Conservation (phyloP, 1,284 basidiomycete genomes). For the Clitocybe nebularis region DNA sequence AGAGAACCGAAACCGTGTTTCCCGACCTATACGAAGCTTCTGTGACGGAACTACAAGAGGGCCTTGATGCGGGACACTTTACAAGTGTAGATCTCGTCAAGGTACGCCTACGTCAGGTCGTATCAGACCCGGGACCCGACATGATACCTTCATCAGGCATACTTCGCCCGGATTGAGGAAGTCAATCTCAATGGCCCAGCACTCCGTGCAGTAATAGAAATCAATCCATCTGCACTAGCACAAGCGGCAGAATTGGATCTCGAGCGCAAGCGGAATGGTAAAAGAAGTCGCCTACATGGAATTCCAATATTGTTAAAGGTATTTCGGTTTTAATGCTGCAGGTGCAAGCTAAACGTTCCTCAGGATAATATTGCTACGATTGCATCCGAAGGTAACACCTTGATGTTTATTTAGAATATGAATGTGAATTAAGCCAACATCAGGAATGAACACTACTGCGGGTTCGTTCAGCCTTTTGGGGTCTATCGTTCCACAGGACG, state of each 20-base stretch:
- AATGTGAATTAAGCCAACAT: background rate
- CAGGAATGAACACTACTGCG: slow-evolving; percentile 66
- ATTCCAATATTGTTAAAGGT: slow-evolving; percentile 70
- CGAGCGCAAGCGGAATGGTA: slow-evolving; percentile 44
- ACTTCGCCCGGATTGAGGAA: slow-evolving; percentile 67
- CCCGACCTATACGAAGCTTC: slow-evolving; percentile 61
- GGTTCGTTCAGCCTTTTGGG: slow-evolving; percentile 56
- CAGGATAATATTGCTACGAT: slow-evolving; percentile 62
- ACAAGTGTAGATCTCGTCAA: slow-evolving; percentile 65
- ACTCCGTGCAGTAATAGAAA: slow-evolving; percentile 61
- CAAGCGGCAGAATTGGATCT: slow-evolving; percentile 52
- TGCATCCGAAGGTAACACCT: slow-evolving; percentile 46
- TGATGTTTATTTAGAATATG: background rate
- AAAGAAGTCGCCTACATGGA: slow-evolving; percentile 58
- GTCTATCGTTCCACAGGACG: slow-evolving; percentile 59
- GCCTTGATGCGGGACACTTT: slow-evolving; percentile 49
- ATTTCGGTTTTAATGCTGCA: background rate
- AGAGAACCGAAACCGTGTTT: too few species aligned
- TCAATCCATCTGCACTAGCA: slow-evolving; percentile 54
- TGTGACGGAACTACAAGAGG: slow-evolving; percentile 50
- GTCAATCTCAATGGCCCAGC: slow-evolving; percentile 62
- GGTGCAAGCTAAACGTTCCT: background rate
- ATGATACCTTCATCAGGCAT: slow-evolving; percentile 47
- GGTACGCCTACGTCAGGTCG: slow-evolving; percentile 27
- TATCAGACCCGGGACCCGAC: too few species aligned